A percentile compares a stretch with the other conserved stretches of the same genome.
phyloP scores from a whole-genome alignment of 2,329 filamentous ascomycete species.

The Scedosporium aurantiacum region DNA sequence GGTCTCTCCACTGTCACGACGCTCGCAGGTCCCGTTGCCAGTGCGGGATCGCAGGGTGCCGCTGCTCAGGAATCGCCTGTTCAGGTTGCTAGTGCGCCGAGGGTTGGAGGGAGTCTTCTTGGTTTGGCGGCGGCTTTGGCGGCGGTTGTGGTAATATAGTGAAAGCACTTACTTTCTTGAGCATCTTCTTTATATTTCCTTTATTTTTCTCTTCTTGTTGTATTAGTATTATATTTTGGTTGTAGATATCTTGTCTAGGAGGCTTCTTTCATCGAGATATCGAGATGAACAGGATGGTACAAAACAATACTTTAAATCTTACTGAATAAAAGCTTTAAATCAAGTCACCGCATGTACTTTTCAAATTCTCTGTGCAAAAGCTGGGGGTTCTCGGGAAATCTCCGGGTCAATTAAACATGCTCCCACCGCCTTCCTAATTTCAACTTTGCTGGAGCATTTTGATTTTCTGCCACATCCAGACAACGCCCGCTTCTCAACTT shows the following conservation, averaged over 20 bases:
- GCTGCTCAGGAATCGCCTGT: neutral
- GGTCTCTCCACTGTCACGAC: neutral
- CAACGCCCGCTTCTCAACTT: conserved; percentile 4
- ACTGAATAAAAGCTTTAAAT: no score
- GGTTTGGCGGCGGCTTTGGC: neutral
- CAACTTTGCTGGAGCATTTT: neutral
- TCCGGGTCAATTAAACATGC: neutral
- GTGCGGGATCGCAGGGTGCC: neutral
- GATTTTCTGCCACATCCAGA: conserved; percentile 1
- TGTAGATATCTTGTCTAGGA: neutral
- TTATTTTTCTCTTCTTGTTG: neutral
- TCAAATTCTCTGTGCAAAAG: no score
- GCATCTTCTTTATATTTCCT: neutral
- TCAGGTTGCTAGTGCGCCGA: neutral
- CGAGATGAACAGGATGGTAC: no score
- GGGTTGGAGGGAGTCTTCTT: neutral
- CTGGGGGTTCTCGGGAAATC: neutral
- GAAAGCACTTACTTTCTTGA: neutral
- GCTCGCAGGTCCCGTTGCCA: neutral
- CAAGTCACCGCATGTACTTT: no score
- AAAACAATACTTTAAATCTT: no score
- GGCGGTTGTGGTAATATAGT: neutral
- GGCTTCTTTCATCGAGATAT: no score
- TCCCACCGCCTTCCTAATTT: conserved; percentile 4
- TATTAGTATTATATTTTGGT: neutral